These are phyloP conservation scores for Thamnidium elegans DNA, from an alignment of 192 early-diverging fungal species.

Conservation along the genomic window DNA sequence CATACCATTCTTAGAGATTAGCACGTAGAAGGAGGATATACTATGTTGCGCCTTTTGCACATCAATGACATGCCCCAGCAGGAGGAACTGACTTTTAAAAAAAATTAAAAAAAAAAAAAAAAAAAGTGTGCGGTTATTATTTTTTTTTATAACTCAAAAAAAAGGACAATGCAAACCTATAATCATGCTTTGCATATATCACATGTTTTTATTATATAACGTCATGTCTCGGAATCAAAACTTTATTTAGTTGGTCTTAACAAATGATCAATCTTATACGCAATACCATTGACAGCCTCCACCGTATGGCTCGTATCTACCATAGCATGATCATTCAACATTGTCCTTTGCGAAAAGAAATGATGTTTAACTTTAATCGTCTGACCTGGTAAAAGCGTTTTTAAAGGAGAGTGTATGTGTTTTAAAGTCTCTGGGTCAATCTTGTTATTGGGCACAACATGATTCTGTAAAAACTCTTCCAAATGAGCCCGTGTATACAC, in stretches of 20 bases:
- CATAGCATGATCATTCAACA: conserved; percentile 21
- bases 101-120: too few species aligned
- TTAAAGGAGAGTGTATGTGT: conserved; percentile 1
- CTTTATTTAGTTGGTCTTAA: conserved; percentile 10
- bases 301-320: conserved; percentile 16
- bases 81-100: too few species aligned
- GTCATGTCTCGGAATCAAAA: too few species aligned
- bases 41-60: too few species aligned
- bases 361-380: conserved; percentile 19
- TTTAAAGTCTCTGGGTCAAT: conserved; percentile 9
- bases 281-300: conserved; percentile 32
- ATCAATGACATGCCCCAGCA: too few species aligned
- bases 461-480: conserved; percentile 25
- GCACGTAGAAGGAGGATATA: conserved; percentile 5
- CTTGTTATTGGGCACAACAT: conserved; percentile 30
- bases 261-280: conserved; percentile 34
- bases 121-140: too few species aligned
- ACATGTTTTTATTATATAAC: too few species aligned
- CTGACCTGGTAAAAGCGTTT: conserved; percentile 12
- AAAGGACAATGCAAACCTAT: too few species aligned
- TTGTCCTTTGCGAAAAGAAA: not conserved
- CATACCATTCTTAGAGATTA: conserved; percentile 7
- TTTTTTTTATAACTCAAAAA: too few species aligned
- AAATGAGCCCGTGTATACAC: conserved; percentile 9
- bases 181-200: too few species aligned